A percentile compares a stretch with the other conserved stretches of the same genome.
phyloP scores from a whole-genome alignment of 1,284 basidiomycete genomes.

The Rhodotorula sp. region DNA sequence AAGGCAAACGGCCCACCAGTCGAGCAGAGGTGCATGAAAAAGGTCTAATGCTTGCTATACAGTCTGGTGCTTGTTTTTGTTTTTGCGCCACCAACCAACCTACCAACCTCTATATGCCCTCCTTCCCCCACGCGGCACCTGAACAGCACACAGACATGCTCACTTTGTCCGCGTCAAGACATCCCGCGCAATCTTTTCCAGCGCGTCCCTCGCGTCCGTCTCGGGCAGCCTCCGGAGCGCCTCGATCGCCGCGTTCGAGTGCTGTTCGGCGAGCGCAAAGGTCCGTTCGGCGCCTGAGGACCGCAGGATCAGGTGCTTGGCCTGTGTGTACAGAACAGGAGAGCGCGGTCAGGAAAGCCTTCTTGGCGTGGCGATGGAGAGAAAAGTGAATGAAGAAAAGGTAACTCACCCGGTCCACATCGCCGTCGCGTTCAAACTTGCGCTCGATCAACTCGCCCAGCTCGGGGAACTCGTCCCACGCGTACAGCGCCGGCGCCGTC shows the following conservation, averaged over 20 bases:
- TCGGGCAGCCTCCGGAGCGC: constrained; percentile 72
- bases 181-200: constrained; percentile 55
- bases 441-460: constrained; percentile 79
- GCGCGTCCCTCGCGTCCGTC: constrained; percentile 71
- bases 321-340: constrained; percentile 53
- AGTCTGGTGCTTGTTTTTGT: no score
- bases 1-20: no score
- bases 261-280: constrained; percentile 68
- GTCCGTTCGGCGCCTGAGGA: constrained; percentile 80
- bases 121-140: not conserved
- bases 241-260: constrained; percentile 73
- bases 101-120: not conserved
- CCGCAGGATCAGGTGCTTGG: constrained; percentile 66
- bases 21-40: no score
- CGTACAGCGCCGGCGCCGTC: constrained; percentile 90
- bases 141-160: not conserved
- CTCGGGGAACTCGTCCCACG: constrained; percentile 83
- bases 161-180: constrained; percentile 53
- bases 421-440: constrained; percentile 76
- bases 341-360: not conserved
- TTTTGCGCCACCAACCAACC: no score
- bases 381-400: constrained; percentile 42
- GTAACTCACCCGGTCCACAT: constrained; percentile 70
- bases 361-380: not conserved
- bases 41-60: no score